phyloP scores from a whole-genome alignment of 2,329 filamentous ascomycete species.

The Fusarium chlamydosporum region DNA sequence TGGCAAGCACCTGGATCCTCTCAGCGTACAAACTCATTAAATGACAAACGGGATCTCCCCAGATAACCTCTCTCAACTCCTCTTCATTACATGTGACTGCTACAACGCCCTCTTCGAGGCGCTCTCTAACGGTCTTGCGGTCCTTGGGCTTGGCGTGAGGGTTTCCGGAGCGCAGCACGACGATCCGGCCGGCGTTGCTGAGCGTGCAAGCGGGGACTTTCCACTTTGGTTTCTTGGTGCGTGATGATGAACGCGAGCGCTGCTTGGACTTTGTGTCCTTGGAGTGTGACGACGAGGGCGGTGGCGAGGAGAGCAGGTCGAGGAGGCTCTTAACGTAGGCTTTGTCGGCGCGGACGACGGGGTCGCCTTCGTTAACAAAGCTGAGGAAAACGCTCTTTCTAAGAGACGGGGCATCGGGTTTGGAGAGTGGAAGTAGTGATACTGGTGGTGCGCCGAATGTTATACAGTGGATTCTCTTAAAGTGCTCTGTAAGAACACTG shows the following conservation, averaged over 20 bases:
- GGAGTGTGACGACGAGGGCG: slow-evolving; percentile 51
- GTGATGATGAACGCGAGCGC: slow-evolving; percentile 29
- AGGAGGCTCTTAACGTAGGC: slow-evolving; percentile 80
- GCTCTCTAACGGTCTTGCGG: slow-evolving; percentile 64
- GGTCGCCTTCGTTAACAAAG: slow-evolving; percentile 90
- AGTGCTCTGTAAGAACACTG: slow-evolving; percentile 75
- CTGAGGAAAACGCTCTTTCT: slow-evolving; percentile 81
- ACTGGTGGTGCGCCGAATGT: slow-evolving; percentile 89
- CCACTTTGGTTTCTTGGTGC: slow-evolving; percentile 66
- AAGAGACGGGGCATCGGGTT: slow-evolving; percentile 64
- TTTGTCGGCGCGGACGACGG: slow-evolving; percentile 81
- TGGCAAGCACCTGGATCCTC: slow-evolving; percentile 78
- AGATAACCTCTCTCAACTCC: slow-evolving; percentile 77
- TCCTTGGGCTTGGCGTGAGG: slow-evolving; percentile 56
- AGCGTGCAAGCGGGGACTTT: slow-evolving; percentile 75
- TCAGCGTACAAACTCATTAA: slow-evolving; percentile 83
- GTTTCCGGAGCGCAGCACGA: slow-evolving; percentile 73
- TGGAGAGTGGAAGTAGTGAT: slow-evolving; percentile 76
- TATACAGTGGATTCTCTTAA: slow-evolving; percentile 85
- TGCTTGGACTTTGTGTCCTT: slow-evolving; percentile 25
- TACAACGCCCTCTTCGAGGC: slow-evolving; percentile 72
- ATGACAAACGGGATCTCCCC: slow-evolving; percentile 86
- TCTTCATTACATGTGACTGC: slow-evolving; percentile 78
- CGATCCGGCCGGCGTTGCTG: slow-evolving; percentile 77
- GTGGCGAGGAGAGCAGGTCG: slow-evolving; percentile 75